These are phyloP conservation scores for Dactylellina sp. DNA, from an alignment of 2,329 filamentous ascomycete genomes.

Conservation along the genomic window DNA sequence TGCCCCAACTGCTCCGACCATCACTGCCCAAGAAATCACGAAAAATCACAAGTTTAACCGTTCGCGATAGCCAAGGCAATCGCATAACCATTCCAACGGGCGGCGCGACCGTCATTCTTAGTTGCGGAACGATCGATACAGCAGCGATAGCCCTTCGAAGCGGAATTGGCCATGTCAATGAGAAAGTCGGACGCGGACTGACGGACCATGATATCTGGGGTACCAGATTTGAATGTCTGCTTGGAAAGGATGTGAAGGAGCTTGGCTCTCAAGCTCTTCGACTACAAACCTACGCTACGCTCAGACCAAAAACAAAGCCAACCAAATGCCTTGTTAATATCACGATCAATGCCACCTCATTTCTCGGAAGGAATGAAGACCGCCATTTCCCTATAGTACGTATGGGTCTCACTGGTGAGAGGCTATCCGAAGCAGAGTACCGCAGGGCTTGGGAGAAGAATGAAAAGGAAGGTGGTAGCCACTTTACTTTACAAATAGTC, in stretches of 20 bases:
- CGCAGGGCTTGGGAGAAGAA: background rate
- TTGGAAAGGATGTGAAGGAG: background rate
- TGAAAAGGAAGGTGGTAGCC: background rate
- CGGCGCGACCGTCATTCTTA: constrained; percentile 17
- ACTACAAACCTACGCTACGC: constrained; percentile 4
- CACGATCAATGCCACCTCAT: constrained; percentile 13
- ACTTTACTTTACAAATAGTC: constrained; percentile 2
- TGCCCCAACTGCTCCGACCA: too few species aligned
- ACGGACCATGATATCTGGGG: constrained; percentile 28
- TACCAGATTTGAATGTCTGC: constrained; percentile 5
- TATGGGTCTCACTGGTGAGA: background rate
- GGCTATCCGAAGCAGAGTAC: background rate
- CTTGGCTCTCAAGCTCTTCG: constrained; percentile 2
- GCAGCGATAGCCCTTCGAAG: constrained; percentile 15
- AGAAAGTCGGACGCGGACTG: constrained; percentile 1
- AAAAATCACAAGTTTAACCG: background rate
- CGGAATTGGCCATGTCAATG: background rate
- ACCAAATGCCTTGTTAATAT: constrained; percentile 13
- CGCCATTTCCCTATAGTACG: background rate
- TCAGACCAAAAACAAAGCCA: background rate
- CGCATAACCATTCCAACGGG: background rate
- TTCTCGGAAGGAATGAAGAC: constrained; percentile 1
- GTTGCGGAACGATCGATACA: constrained; percentile 16
- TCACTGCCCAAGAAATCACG: too few species aligned
- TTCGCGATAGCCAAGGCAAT: background rate